These are phyloP conservation scores for Wallemia ichthyophaga DNA, from an alignment of 1,284 basidiomycete genomes.

Conservation along the genomic window DNA sequence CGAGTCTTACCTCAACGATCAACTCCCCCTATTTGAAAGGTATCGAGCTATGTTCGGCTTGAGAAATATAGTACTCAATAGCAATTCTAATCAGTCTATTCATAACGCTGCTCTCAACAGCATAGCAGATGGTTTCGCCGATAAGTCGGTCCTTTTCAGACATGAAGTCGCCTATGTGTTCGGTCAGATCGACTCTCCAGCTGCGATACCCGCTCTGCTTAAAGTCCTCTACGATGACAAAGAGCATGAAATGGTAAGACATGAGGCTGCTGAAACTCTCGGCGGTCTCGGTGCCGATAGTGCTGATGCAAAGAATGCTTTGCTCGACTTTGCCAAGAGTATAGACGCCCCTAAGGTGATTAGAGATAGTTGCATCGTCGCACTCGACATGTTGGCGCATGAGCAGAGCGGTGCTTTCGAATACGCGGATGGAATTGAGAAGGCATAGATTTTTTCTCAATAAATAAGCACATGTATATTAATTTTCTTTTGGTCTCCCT, in stretches of 20 bases:
- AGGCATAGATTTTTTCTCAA: not conserved
- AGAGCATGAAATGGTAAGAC: constrained; percentile 92
- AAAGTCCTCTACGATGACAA: constrained; percentile 35
- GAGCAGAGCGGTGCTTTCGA: constrained; percentile 76
- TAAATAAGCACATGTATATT: not conserved
- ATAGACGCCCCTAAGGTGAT: constrained; percentile 63
- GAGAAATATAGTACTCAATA: constrained; percentile 37
- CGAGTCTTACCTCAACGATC: constrained; percentile 32
- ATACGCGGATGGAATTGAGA: constrained; percentile 29
- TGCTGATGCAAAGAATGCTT: constrained; percentile 17
- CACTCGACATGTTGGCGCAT: constrained; percentile 92
- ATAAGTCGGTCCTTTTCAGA: constrained; percentile 70
- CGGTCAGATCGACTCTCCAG: constrained; percentile 68
- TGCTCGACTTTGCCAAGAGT: constrained; percentile 55
- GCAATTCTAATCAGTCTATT: constrained; percentile 14
- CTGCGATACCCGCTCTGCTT: constrained; percentile 61
- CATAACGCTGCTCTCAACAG: constrained; percentile 48
- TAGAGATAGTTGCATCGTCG: constrained; percentile 80
- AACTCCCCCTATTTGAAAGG: constrained; percentile 55
- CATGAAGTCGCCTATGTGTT: constrained; percentile 97
- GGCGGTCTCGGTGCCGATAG: constrained; percentile 72
- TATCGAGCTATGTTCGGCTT: constrained; percentile 97
- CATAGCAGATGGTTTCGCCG: constrained; percentile 59
- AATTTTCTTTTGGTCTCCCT: not conserved
- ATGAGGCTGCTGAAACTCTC: constrained; percentile 92